Percentiles rank a stretch among this genome's conserved stretches.
Evolutionary conservation across 495 filamentous ascomycete genomes (phyloP).

Genomic region (Penicillium odoratum): DNA sequence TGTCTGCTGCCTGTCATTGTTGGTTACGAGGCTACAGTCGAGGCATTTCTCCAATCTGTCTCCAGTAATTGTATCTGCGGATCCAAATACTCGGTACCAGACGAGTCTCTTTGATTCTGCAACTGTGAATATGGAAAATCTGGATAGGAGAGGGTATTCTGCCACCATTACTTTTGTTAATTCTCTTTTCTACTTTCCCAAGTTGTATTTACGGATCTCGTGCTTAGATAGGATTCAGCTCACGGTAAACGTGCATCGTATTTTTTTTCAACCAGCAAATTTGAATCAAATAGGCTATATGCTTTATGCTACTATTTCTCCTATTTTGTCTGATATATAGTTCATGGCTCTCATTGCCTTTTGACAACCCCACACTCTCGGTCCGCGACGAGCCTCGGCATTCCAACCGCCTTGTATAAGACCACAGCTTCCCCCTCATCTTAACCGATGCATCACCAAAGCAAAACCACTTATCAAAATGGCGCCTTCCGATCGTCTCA

Average conservation of each 20-base stretch:
- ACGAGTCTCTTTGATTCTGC: constrained; percentile 10
- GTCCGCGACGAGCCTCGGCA: constrained; percentile 34
- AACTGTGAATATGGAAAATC: constrained; percentile 3
- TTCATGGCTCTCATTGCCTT: background rate
- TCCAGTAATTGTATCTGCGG: constrained; percentile 35
- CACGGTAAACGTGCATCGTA: constrained; percentile 22
- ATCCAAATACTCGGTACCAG: constrained; percentile 9
- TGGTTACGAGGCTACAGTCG: constrained; percentile 37
- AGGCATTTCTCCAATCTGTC: constrained; percentile 34
- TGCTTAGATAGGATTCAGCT: constrained; percentile 15
- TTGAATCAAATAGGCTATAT: constrained; percentile 18
- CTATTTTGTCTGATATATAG: constrained; percentile 1
- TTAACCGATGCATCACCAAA: background rate
- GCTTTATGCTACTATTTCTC: background rate
- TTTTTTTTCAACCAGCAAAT: constrained; percentile 8
- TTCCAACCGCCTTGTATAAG: constrained; percentile 26
- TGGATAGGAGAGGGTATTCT: background rate
- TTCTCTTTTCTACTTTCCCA: constrained; percentile 2
- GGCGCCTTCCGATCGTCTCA: constrained; percentile 53
- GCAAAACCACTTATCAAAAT: constrained; percentile 22
- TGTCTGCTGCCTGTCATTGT: constrained; percentile 36
- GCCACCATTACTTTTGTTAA: background rate
- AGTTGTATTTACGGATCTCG: constrained; percentile 4
- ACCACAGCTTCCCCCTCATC: constrained; percentile 11
- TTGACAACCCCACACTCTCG: constrained; percentile 26